Base-by-base conservation (phyloP, 176 grass and related monocot species). In the Carex scoparia region DNA sequence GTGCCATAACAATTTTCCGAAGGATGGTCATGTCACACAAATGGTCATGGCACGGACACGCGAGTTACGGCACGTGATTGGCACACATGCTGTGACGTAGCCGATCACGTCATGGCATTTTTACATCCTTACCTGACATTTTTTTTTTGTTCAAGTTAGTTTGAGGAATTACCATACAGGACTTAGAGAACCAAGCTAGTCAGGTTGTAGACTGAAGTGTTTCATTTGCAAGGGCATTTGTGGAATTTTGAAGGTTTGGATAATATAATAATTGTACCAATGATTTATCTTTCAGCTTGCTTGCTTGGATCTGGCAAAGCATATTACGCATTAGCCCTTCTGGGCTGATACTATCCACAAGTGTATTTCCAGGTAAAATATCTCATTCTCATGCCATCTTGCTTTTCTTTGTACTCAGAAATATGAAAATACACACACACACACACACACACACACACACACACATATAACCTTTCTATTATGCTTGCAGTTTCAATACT, bases 401-500 rank as follows among this genome's bases (percentile, higher is more conserved):
- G 58, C 57, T 53, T 65, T 58, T 30, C 48, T 19, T 40, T 40
- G 38, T 40, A 40, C 4, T 40, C 38, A 40, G 38, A 40, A 75
- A 63, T 81, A 10, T 19, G 49, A 79, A 62, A 63, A 69, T 0
- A 40, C 3, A 23, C 23, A 23, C 23, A 23, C 23, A 23, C 23
- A 23, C 23, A 23, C 23, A 23, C 23, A 23, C 23, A 23, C 23
- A 23, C 23, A 23, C 23, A 23, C 23, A 23, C 23, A 23, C 23
- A 23, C 5, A 40, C 44, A 28, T 49, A 9, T 79, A 71, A 66
- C 80, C 31, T 67, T 54, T 62, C 56, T 40, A 28, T 64, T 88
- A 27, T 57, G 42, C 70, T 69, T 84, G 79, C 83, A 91, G 89
- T 88, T 91, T 37, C 83, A 91, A 62, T 91, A 86, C 30, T 91